A percentile compares a stretch with the other conserved stretches of the same genome.
Conservation (phyloP, 2,329 filamentous ascomycete species). For the Corniculantispora saksenae region DNA sequence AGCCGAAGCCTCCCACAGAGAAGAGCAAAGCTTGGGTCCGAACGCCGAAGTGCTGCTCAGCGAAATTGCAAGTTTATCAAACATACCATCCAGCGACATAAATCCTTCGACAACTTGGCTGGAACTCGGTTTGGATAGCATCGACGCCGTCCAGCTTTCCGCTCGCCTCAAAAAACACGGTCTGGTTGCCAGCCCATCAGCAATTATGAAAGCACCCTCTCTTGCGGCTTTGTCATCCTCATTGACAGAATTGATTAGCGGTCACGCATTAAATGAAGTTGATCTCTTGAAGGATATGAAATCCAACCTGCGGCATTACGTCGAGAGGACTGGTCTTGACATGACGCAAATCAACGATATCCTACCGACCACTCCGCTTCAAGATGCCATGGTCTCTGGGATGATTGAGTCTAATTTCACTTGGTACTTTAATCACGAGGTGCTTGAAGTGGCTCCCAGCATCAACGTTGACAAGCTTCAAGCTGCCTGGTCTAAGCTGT, state of each 20-base stretch:
- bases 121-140: conserved; percentile 85
- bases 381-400: conserved; percentile 82
- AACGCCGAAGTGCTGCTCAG: conserved; percentile 54
- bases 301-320: not conserved
- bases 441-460: conserved; percentile 59
- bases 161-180: conserved; percentile 65
- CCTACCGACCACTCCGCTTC: conserved; percentile 76
- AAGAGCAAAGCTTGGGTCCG: conserved; percentile 59
- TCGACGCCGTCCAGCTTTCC: conserved; percentile 84
- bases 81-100: conserved; percentile 52
- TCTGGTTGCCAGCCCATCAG: conserved; percentile 67
- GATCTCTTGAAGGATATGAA: not conserved
- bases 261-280: not conserved
- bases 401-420: conserved; percentile 75
- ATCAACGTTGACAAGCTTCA: conserved; percentile 60
- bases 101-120: conserved; percentile 66
- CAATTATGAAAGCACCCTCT: conserved; percentile 72
- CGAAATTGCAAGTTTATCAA: conserved; percentile 65
- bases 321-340: conserved; percentile 5
- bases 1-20: not conserved
- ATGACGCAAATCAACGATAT: conserved; percentile 52
- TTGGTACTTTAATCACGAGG: conserved; percentile 84
- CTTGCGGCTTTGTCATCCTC: conserved; percentile 57
- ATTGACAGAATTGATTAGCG: conserved; percentile 17
- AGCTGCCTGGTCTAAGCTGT: conserved; percentile 62